Percentiles rank a stretch among this genome's conserved stretches.
Evolutionary conservation across 2,329 filamentous ascomycete genomes (phyloP).

Genomic region (Colletotrichum sp.): DNA sequence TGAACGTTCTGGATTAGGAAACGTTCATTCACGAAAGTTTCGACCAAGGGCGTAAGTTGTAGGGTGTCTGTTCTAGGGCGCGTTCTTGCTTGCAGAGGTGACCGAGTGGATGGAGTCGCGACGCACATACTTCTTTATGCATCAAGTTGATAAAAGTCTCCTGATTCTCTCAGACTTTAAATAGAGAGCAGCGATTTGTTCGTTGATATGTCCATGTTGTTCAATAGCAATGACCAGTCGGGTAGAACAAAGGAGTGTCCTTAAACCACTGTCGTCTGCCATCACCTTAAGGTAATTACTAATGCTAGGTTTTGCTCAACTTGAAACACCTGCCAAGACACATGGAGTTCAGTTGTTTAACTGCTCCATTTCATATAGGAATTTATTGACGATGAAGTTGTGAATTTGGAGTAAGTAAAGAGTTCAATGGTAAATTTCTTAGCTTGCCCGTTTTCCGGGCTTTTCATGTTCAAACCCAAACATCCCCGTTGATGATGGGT

Average conservation of each 20-base stretch:
- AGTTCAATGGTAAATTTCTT: background rate
- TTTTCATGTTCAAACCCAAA: accelerated
- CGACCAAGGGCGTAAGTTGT: background rate
- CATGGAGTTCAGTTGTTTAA: accelerated
- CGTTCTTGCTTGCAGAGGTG: accelerated
- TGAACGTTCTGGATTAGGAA: accelerated
- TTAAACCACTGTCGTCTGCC: too few species aligned
- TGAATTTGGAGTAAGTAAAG: accelerated
- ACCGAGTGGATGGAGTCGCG: background rate
- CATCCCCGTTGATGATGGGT: accelerated
- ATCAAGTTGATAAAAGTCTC: too few species aligned
- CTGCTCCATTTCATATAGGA: accelerated
- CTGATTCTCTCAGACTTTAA: too few species aligned
- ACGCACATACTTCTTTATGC: background rate
- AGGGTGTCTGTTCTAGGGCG: accelerated
- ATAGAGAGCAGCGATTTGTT: too few species aligned
- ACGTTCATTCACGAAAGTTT: background rate
- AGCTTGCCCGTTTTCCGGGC: background rate
- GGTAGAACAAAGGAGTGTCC: too few species aligned
- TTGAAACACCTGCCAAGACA: background rate
- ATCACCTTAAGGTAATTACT: too few species aligned
- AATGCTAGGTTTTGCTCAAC: background rate
- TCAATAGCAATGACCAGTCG: too few species aligned
- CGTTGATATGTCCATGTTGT: too few species aligned
- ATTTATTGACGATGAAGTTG: accelerated